Conservation (phyloP, 1,139 yeast species). For the Pichia sp. region DNA sequence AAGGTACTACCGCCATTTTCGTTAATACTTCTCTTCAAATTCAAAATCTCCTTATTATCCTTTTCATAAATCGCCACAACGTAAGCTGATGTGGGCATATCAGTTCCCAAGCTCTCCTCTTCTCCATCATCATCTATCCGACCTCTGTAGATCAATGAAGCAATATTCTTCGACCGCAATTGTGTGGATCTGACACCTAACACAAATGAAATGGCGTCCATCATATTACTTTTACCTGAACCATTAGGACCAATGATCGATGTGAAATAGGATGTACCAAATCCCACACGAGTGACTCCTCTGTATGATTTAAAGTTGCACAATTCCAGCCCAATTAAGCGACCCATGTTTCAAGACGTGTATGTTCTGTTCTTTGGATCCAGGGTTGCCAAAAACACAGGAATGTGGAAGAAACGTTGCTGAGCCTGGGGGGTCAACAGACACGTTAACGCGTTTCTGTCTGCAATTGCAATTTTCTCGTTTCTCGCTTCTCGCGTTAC, state of each 20-base stretch:
- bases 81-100: conserved; percentile 55
- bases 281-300: conserved; percentile 70
- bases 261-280: conserved; percentile 78
- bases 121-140: conserved; percentile 27
- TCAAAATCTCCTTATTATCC: conserved; percentile 45
- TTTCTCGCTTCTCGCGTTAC: no score
- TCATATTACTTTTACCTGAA: conserved; percentile 94
- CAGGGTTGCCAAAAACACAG: no score
- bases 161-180: conserved; percentile 65
- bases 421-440: no score
- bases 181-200: conserved; percentile 77
- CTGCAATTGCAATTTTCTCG: no score
- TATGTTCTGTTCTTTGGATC: no score
- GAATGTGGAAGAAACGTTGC: no score
- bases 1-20: conserved; percentile 61
- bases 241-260: conserved; percentile 98
- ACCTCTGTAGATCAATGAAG: conserved; percentile 79
- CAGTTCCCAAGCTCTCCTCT: conserved; percentile 16
- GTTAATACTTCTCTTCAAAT: conserved; percentile 49
- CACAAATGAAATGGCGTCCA: conserved; percentile 97
- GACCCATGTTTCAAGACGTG: no score
- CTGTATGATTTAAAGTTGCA: conserved; percentile 86
- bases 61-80: conserved; percentile 77
- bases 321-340: conserved; percentile 66
- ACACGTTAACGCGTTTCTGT: no score